Percentiles rank a stretch among this genome's conserved stretches.
Conservation (phyloP, 2,329 filamentous ascomycete species). For the Aspergillus ochraceoroseus region DNA sequence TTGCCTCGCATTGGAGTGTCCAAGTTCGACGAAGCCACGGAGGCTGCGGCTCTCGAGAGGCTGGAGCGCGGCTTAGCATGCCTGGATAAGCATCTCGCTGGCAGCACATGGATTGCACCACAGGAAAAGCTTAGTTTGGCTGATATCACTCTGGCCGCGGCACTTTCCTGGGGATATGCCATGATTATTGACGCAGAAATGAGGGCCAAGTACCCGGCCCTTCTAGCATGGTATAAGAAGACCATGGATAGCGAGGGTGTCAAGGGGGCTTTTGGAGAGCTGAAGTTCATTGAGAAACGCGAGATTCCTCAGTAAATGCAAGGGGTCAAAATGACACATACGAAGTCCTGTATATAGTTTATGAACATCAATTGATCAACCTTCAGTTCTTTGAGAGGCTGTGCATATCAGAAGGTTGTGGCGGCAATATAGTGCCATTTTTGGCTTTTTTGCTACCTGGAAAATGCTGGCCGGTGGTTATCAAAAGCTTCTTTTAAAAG, state of each 20-base stretch:
- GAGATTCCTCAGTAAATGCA: conserved; percentile 5
- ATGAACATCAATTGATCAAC: neutral
- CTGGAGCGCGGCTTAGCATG: conserved; percentile 20
- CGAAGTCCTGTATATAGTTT: neutral
- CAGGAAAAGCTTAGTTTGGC: conserved; percentile 26
- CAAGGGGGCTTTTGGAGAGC: conserved; percentile 13
- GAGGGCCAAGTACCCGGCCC: conserved; percentile 23
- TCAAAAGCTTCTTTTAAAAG: no score
- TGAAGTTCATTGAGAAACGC: conserved; percentile 12
- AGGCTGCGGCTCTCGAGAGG: conserved; percentile 17
- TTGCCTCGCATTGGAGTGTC: conserved; percentile 22
- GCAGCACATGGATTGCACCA: conserved; percentile 22
- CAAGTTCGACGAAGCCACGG: conserved; percentile 22
- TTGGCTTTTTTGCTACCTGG: no score
- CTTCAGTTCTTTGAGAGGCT: no score
- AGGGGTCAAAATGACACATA: no score
- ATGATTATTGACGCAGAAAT: conserved; percentile 27
- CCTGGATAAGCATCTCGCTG: conserved; percentile 23
- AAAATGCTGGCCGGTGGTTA: no score
- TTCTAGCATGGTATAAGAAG: conserved; percentile 21
- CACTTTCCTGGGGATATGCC: conserved; percentile 27
- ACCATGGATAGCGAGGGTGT: conserved; percentile 5
- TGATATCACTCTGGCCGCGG: conserved; percentile 25
- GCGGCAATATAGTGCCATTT: no score
- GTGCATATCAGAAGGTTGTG: no score